Conservation (phyloP, 2,329 filamentous ascomycete genomes). For the Exophiala sp. region DNA sequence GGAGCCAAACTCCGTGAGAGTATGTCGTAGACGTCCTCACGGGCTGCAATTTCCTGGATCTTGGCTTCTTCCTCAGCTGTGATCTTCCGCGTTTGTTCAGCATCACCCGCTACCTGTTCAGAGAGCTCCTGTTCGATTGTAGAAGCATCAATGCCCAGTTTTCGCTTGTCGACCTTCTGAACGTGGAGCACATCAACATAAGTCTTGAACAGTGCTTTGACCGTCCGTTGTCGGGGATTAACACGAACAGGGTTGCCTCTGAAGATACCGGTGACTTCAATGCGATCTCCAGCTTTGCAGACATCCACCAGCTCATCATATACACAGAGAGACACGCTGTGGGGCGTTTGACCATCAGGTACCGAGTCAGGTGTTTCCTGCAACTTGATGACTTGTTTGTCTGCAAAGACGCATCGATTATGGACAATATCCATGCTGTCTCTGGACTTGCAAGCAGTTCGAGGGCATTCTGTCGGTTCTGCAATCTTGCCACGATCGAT, state of each 20-base stretch:
- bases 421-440: slow-evolving; percentile 99
- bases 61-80: slow-evolving; percentile 82
- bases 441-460: slow-evolving; percentile 72
- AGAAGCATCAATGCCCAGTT: slow-evolving; percentile 84
- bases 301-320: slow-evolving; percentile 97
- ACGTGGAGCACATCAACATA: slow-evolving; percentile 95
- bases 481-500: slow-evolving; percentile 95
- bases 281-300: slow-evolving; percentile 94
- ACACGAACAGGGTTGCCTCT: slow-evolving; percentile 89
- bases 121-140: slow-evolving; percentile 82
- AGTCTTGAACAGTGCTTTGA: slow-evolving; percentile 97
- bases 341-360: slow-evolving; percentile 92
- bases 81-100: slow-evolving; percentile 81
- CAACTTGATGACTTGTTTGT: slow-evolving; percentile 98
- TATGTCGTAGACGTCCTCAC: slow-evolving; percentile 88
- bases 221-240: slow-evolving; percentile 84
- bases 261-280: slow-evolving; percentile 96
- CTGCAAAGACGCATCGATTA: slow-evolving; percentile 89
- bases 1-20: slow-evolving; percentile 86
- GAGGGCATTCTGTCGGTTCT: slow-evolving; percentile 86
- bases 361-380: slow-evolving; percentile 96
- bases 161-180: slow-evolving; percentile 93
- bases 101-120: slow-evolving; percentile 64
- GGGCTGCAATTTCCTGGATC: slow-evolving; percentile 74
- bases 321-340: slow-evolving; percentile 92